Percentiles rank a stretch among this genome's conserved stretches.
Conservation (phyloP, 768 basidiomycete species). For the Boletus huronensis region DNA sequence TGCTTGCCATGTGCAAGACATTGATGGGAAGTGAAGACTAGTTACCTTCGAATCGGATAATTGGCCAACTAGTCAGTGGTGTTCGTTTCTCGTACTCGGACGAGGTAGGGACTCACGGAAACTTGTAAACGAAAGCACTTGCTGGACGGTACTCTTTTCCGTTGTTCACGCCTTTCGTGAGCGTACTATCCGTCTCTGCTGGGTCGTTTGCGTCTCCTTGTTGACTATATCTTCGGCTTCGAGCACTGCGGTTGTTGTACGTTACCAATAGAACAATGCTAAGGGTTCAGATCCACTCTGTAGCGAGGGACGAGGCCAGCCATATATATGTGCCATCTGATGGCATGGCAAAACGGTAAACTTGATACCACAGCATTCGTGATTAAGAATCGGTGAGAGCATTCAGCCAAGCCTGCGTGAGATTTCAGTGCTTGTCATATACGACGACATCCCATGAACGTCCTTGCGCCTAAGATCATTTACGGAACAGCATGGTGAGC, state of each 20-base stretch:
- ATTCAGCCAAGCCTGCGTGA: constrained; percentile 7
- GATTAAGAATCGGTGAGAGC: background rate
- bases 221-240: background rate
- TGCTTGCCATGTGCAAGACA: background rate
- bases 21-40: background rate
- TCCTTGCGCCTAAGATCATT: constrained; percentile 43
- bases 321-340: background rate
- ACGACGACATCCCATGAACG: constrained; percentile 24
- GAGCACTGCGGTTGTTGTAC: background rate
- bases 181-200: background rate
- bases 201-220: background rate
- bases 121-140: background rate
- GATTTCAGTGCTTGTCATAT: constrained; percentile 9
- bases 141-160: background rate
- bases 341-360: background rate
- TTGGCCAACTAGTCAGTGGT: background rate
- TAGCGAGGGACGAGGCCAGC: background rate
- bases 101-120: background rate
- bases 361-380: background rate
- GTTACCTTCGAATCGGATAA: background rate
- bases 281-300: background rate
- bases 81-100: background rate
- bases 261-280: background rate
- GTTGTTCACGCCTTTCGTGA: background rate
- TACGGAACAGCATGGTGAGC: constrained; percentile 62